phyloP scores from a whole-genome alignment of 257 asterid genomes.

The Leptodermis oblonga region DNA sequence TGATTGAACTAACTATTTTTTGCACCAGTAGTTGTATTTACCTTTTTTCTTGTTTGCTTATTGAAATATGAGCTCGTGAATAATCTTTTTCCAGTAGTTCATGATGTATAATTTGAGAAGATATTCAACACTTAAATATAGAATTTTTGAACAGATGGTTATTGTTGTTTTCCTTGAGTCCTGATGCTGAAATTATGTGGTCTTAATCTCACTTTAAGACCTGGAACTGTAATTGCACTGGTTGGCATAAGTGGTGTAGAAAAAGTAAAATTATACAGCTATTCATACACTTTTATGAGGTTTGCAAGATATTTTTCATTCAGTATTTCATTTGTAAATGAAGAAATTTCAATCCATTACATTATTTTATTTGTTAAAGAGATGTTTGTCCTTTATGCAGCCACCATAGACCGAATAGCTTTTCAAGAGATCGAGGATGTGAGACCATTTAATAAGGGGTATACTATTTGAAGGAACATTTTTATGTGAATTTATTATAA shows the following conservation, averaged over 20 bases:
- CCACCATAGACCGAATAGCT: conserved; percentile 87
- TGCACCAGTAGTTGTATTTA: background rate
- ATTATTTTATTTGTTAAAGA: background rate
- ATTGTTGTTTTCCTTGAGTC: conserved; percentile 46
- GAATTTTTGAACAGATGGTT: background rate
- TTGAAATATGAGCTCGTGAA: background rate
- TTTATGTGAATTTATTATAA: too few relatives aligned
- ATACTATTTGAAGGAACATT: too few relatives aligned
- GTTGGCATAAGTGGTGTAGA: conserved; percentile 96
- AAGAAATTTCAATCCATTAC: background rate
- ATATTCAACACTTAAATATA: background rate
- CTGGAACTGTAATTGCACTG: conserved; percentile 91
- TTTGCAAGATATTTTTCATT: conserved; percentile 10
- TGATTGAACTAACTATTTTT: too few relatives aligned
- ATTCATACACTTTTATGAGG: conserved; percentile 95
- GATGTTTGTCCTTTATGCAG: conserved; percentile 40
- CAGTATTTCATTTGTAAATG: background rate
- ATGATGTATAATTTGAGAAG: background rate
- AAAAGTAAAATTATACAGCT: conserved; percentile 94
- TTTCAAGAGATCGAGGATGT: conserved; percentile 97
- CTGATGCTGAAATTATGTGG: conserved; percentile 79
- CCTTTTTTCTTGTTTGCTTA: background rate
- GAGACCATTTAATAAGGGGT: conserved; percentile 81
- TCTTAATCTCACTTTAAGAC: conserved; percentile 63
- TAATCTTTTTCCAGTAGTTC: conserved; percentile 2